Base-by-base conservation (phyloP, 768 basidiomycete genomes). In the Pleurotus tuber-regium region DNA sequence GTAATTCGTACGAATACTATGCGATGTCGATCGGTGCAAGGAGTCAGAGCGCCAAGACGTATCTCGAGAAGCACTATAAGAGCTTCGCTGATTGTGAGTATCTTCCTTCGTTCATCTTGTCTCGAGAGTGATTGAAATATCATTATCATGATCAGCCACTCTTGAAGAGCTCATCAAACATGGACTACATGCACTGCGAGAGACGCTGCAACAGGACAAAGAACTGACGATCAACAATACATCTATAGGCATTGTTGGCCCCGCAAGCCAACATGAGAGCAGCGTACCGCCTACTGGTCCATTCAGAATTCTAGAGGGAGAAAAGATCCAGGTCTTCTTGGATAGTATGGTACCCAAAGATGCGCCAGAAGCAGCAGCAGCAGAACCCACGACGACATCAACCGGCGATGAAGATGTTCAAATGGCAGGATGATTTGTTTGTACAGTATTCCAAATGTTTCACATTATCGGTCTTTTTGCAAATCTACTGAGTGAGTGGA, bases 1-100 rank as follows among this genome's bases (percentile, higher is more conserved):
- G 97, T 16, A 95, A 91, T 64, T 92, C 92, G 18, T 98, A 96
- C 65, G 96, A 98, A 68, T 99, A 98, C 71, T 92, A 85, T 65
- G 97, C 97, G 42, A 95, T 98, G 83, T 96, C 94, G 33, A 99
- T 99, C 68, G 97, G 97, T 46, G 96, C 96, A 11, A 84, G 97
- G 44, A 94, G 90, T 70, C 97, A 99, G 71, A 96, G 92, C 60
- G 96, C 97, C 43, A 98, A 98, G 72, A 99, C 97, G 10, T 99
- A 98, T 68, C 76, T 99, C 30, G 97, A 99, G 76, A 92, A 89
- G 68, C 85, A 98, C 63, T 97, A 84, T 61, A 87, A 91, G 66
- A 81, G 77, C 61, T 99, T 98, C 64, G 76, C 78, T 4, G 85
- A 92, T 65, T 86, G 94, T 97, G 57, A 58, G 90, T 77, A 25